Base-by-base conservation (phyloP, 495 filamentous ascomycete genomes). In the Thozetella sp. region DNA sequence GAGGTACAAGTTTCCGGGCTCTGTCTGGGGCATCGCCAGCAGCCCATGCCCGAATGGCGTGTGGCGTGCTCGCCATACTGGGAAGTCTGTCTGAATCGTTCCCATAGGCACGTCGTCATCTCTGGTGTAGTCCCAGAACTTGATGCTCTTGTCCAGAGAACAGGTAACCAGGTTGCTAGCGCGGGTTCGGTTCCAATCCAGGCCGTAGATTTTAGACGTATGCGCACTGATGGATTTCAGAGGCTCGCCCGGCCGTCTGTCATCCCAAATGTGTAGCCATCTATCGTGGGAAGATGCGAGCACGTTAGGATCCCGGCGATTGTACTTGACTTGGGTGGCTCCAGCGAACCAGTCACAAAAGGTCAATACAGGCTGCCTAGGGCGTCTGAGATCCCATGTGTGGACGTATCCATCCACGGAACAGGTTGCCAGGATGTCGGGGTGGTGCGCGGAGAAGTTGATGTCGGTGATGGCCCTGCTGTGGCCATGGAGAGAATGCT, bases 321-420 rank as follows among this genome's bases (percentile, higher is more conserved):
- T 97, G 83, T 92, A 97, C 72, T 97, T 98, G 55, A 97, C 94
- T 70, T 98, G 94, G 2, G 93, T 97, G 19, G 93, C 93, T 10
- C 93, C 94, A 24, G 93, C 93, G 69, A 93, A 91, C 90, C 93
- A 98, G 74, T 98, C 92, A 56, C 91, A 94, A 64, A 97, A 95
- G 2, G 89, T 89, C 48, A 93, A 83, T 13, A 82, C 89, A 0
- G 92, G 90, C 51, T 87, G 85, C n/a, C 83, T 81, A 1, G 92
- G 88, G 58, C 80, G 80, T 19, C 94, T 84, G 20, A 98, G 74
- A 74, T 98, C 94, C 93, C 94, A 98, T 59, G 90, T 93, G 71
- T 95, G 90, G 3, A 98, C 88, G 71, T 93, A 96, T 43, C 92
- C 95, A 74, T 98, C 94, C 22, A 98, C 90, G 4, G 91, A 88